Conservation (phyloP, 2,329 filamentous ascomycete genomes). For the Fusarium luffae region DNA sequence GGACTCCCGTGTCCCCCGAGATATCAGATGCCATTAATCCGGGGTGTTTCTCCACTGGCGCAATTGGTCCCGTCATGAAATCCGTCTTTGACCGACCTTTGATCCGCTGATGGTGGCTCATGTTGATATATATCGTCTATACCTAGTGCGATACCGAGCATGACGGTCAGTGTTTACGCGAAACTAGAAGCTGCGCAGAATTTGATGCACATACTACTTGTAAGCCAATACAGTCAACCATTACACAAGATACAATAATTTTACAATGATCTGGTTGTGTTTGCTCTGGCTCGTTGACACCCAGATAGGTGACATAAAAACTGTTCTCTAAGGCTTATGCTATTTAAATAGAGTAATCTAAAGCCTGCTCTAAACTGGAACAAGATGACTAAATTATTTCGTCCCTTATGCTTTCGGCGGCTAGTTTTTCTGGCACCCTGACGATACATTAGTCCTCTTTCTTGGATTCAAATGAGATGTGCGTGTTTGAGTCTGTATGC, state of each 20-base stretch:
- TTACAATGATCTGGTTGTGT: too few relatives aligned
- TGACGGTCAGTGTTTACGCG: neutral
- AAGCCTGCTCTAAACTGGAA: neutral
- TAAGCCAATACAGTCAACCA: neutral
- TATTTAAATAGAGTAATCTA: neutral
- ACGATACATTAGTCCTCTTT: neutral
- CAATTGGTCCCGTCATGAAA: slow-evolving; percentile 10
- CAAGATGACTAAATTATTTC: neutral
- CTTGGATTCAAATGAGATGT: neutral
- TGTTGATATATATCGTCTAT: neutral
- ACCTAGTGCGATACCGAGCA: neutral
- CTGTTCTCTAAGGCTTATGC: neutral
- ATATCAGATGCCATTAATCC: slow-evolving; percentile 39
- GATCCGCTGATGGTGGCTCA: neutral
- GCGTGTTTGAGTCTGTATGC: neutral
- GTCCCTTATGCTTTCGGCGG: neutral
- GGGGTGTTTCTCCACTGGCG: slow-evolving; percentile 37
- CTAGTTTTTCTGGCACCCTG: neutral
- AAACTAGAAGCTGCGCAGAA: neutral
- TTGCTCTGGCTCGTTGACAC: neutral
- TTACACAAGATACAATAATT: neutral
- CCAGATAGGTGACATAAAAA: neutral
- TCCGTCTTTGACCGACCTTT: neutral
- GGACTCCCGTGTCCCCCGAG: slow-evolving; percentile 23
- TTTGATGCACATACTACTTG: neutral